Evolutionary conservation across 2,329 filamentous ascomycete species (phyloP).

Genomic region (Pyrenophora tritici-repentis): DNA sequence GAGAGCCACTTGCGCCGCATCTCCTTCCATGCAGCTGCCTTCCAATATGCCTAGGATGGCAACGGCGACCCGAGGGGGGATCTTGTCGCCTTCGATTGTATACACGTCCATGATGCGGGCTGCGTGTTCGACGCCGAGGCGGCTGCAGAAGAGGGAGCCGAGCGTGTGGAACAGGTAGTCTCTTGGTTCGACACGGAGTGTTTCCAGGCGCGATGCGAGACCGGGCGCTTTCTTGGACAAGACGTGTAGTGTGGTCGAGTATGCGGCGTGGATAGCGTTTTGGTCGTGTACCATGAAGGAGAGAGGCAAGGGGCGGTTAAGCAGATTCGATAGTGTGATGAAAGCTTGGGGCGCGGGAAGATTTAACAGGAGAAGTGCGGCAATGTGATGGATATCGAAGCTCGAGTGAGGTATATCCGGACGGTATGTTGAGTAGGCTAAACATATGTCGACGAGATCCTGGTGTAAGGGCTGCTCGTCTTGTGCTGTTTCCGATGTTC

Average conservation of each 20-base stretch:
- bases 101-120: slow-evolving; percentile 81
- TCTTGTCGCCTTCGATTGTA: slow-evolving; percentile 77
- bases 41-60: slow-evolving; percentile 65
- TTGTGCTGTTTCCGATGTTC: slow-evolving; percentile 18
- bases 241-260: slow-evolving; percentile 70
- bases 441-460: slow-evolving; percentile 71
- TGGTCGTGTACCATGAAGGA: slow-evolving; percentile 75
- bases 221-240: slow-evolving; percentile 67
- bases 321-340: slow-evolving; percentile 72
- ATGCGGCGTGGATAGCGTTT: slow-evolving; percentile 70
- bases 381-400: slow-evolving; percentile 73
- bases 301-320: slow-evolving; percentile 75
- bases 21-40: slow-evolving; percentile 46
- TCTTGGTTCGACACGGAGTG: slow-evolving; percentile 47
- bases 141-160: slow-evolving; percentile 63
- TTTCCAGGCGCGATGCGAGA: slow-evolving; percentile 66
- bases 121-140: slow-evolving; percentile 71
- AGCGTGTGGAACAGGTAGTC: slow-evolving; percentile 67
- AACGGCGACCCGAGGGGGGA: slow-evolving; percentile 72
- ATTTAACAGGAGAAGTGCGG: slow-evolving; percentile 74
- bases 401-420: slow-evolving; percentile 76
- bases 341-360: slow-evolving; percentile 70
- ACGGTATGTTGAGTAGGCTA: slow-evolving; percentile 81
- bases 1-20: slow-evolving; percentile 31
- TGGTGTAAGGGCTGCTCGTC: slow-evolving; percentile 68